These are phyloP conservation scores for Aethionema arabicum DNA, from an alignment of 345 rosid species.

Conservation along the genomic window DNA sequence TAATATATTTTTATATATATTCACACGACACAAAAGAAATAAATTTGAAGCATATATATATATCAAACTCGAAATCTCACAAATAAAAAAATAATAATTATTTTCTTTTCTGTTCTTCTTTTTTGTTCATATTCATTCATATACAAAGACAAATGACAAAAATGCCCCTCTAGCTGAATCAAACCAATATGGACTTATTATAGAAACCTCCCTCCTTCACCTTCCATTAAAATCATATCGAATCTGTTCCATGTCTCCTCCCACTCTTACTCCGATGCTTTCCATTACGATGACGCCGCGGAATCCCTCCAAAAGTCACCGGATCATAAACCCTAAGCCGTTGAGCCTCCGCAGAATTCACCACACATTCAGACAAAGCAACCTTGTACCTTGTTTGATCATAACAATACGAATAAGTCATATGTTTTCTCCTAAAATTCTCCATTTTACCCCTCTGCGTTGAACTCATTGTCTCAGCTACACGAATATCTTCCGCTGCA, in stretches of 20 bases:
- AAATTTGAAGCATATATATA: constrained; percentile 1
- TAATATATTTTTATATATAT: constrained; percentile 2
- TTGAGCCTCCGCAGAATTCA: constrained; percentile 55
- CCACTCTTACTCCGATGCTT: constrained; percentile 46
- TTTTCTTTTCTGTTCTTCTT: constrained; percentile 12
- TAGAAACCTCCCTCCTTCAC: constrained; percentile 19
- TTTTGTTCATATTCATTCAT: constrained; percentile 24
- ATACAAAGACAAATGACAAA: constrained; percentile 37
- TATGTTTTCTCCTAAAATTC: constrained; percentile 59
- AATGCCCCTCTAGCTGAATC: constrained; percentile 30
- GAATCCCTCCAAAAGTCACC: constrained; percentile 67
- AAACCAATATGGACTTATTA: constrained; percentile 38
- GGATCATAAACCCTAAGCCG: constrained; percentile 71
- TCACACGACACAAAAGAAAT: constrained; percentile 17
- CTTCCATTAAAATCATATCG: constrained; percentile 23
- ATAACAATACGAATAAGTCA: constrained; percentile 95
- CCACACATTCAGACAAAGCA: constrained; percentile 66
- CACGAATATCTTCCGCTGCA: constrained; percentile 32
- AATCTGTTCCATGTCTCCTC: constrained; percentile 25
- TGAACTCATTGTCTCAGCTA: constrained; percentile 43
- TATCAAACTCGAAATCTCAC: constrained; percentile 29
- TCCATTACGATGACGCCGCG: constrained; percentile 44
- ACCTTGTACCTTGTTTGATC: constrained; percentile 69
- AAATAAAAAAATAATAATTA: constrained; percentile 24
- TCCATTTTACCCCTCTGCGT: constrained; percentile 63